Base-by-base conservation (phyloP, 2,329 filamentous ascomycete species). In the Verticillium dahliae region DNA sequence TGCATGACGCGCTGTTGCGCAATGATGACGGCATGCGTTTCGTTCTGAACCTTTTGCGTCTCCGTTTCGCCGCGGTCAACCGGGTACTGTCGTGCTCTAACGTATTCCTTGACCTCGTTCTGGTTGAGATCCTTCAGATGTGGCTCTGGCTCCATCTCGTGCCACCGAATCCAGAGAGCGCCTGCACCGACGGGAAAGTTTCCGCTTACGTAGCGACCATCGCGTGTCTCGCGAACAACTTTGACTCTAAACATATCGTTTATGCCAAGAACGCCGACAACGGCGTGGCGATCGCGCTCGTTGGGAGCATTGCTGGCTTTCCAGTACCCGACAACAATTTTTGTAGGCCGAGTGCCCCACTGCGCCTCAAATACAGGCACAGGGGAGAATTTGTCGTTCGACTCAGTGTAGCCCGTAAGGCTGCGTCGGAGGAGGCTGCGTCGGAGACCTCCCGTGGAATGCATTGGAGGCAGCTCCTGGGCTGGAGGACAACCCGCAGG, bases 201-300 rank as follows among this genome's bases (percentile, higher is more conserved):
- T 39, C 83, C 85, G 35, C 82, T 76, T 1, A 85, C 74, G 37
- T 78, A 80, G 0, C 83, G 80, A 2, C 85, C 85, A 66, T 87
- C 85, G 3, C 85, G 80, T 0, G 85, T 88, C 67, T 86, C 79
- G 6, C 82, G 77, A 1, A 85, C 80, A 0, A 88, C 76, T 69
- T 88, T 88, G 60, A 87, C 84, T 0, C 86, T 76, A 68, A 89
- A 88, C 80, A 86, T 87, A 65, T 87, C 85, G 61, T 86, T 86
- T 18, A 80, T 80, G 1, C 84, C 84, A 0, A 88, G 72, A 11
- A 88, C 85, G 3, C 86, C 86, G 60, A 83, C 85, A 0, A 88
- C 84, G 0, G 85, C 86, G 66, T 88, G 85, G 59, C 84, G 83
- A 67, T 88, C 79, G 13, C 73, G 72, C 1, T 75, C 69, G 2